Percentiles rank a stretch among this genome's conserved stretches.
Conservation (phyloP, 2,329 filamentous ascomycete species). For the Venturia oleaginea region DNA sequence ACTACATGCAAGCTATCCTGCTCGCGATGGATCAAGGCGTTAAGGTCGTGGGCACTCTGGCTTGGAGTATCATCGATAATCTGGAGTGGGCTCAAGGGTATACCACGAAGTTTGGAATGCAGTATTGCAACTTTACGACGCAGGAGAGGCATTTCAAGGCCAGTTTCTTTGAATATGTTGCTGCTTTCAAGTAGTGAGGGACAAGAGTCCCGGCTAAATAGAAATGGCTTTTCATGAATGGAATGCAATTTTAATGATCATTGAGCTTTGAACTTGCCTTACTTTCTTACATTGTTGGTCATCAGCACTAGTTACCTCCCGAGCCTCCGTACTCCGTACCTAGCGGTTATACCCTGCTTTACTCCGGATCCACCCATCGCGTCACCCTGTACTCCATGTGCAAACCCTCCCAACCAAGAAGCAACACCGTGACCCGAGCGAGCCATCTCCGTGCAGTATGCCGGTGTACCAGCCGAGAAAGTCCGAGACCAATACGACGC, state of each 20-base stretch:
- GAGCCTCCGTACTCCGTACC: no score
- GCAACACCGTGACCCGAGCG: neutral
- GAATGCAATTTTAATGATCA: neutral
- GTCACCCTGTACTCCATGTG: neutral
- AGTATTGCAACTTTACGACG: slow-evolving; percentile 31
- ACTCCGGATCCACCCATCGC: neutral
- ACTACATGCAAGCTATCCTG: slow-evolving; percentile 27
- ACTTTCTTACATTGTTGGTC: neutral
- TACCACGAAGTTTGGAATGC: slow-evolving; percentile 27
- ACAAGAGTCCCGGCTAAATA: neutral
- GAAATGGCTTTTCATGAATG: neutral
- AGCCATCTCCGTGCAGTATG: neutral
- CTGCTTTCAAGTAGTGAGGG: slow-evolving; percentile 20
- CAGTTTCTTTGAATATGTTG: slow-evolving; percentile 30
- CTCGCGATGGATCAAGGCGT: slow-evolving; percentile 28
- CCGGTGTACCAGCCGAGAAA: neutral
- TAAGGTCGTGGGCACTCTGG: slow-evolving; percentile 27
- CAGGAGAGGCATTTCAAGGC: slow-evolving; percentile 30
- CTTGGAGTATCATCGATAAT: slow-evolving; percentile 31
- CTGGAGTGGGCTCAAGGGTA: slow-evolving; percentile 28
- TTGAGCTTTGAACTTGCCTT: neutral
- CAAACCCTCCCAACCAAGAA: neutral
- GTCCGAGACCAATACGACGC: neutral
- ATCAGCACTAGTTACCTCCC: no score
- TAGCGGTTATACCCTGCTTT: no score